Conservation (phyloP, 2,329 filamentous ascomycete genomes). For the Stagonosporopsis rhizophila region DNA sequence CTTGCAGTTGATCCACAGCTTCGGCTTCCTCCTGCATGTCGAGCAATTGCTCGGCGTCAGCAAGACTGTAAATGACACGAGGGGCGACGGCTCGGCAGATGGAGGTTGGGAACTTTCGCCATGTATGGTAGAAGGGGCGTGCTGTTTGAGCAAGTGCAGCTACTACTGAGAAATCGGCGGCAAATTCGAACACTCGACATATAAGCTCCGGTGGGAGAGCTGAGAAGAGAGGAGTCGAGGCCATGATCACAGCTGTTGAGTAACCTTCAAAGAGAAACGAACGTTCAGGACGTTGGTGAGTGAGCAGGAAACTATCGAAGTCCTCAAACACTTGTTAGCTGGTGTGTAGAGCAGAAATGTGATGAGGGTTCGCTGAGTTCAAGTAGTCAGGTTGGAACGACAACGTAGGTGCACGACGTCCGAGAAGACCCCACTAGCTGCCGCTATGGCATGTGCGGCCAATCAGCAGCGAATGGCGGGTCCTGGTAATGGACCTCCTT, state of each 20-base stretch:
- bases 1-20: neutral
- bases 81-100: constrained; percentile 23
- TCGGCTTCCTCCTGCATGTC: constrained; percentile 1
- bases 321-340: neutral
- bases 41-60: neutral
- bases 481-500: neutral
- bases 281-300: neutral
- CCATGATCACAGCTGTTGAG: constrained; percentile 3
- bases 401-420: neutral
- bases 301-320: neutral
- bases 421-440: neutral
- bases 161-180: constrained; percentile 23
- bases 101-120: constrained; percentile 18
- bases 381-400: neutral
- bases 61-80: constrained; percentile 6
- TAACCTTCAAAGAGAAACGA: neutral
- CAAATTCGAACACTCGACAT: constrained; percentile 24
- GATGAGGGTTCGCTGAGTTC: neutral
- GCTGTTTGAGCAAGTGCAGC: constrained; percentile 26
- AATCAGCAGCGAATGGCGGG: neutral
- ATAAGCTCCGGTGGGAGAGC: constrained; percentile 27
- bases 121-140: constrained; percentile 24
- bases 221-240: constrained; percentile 15
- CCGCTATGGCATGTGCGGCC: neutral
- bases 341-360: neutral